Evolutionary conservation across 2,329 filamentous ascomycete genomes (phyloP).

Genomic region (Colletotrichum melonis): DNA sequence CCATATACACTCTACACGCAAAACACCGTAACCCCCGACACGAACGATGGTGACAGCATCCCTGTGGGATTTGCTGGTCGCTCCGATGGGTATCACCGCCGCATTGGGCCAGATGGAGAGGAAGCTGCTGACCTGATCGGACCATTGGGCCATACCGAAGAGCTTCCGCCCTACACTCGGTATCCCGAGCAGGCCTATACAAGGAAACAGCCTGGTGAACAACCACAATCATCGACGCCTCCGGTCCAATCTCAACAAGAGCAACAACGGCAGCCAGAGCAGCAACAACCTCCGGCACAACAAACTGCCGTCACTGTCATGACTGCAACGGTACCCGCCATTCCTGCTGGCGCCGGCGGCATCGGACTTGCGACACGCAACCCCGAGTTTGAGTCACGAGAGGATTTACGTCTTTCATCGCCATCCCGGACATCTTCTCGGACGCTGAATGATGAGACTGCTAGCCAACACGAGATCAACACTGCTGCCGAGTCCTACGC

Average conservation of each 20-base stretch:
- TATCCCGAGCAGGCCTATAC: slow-evolving; percentile 81
- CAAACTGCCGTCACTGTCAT: slow-evolving; percentile 22
- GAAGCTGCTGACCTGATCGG: slow-evolving; percentile 90
- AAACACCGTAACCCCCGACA: slow-evolving; percentile 73
- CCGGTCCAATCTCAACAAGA: slow-evolving; percentile 5
- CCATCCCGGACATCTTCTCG: slow-evolving; percentile 63
- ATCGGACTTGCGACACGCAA: slow-evolving; percentile 70
- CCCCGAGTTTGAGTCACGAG: slow-evolving; percentile 70
- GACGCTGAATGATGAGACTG: slow-evolving; percentile 60
- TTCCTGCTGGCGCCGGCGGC: slow-evolving; percentile 70
- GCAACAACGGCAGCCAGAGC: slow-evolving; percentile 24
- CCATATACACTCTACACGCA: slow-evolving; percentile 91
- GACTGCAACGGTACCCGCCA: slow-evolving; percentile 40
- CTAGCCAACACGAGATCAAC: slow-evolving; percentile 66
- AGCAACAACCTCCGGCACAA: slow-evolving; percentile 14
- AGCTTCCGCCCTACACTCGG: slow-evolving; percentile 89
- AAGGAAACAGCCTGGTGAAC: slow-evolving; percentile 56
- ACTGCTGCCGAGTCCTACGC: slow-evolving; percentile 55
- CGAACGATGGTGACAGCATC: slow-evolving; percentile 54
- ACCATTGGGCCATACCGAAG: slow-evolving; percentile 88
- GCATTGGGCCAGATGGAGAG: slow-evolving; percentile 83
- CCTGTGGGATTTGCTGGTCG: slow-evolving; percentile 81
- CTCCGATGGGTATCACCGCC: slow-evolving; percentile 75
- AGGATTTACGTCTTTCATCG: slow-evolving; percentile 60
- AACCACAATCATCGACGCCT: slow-evolving; percentile 6